Evolutionary conservation across 2,329 filamentous ascomycete species (phyloP), one percentile per base, ranked within the genome.

Genomic region (Beauveria sp.): DNA sequence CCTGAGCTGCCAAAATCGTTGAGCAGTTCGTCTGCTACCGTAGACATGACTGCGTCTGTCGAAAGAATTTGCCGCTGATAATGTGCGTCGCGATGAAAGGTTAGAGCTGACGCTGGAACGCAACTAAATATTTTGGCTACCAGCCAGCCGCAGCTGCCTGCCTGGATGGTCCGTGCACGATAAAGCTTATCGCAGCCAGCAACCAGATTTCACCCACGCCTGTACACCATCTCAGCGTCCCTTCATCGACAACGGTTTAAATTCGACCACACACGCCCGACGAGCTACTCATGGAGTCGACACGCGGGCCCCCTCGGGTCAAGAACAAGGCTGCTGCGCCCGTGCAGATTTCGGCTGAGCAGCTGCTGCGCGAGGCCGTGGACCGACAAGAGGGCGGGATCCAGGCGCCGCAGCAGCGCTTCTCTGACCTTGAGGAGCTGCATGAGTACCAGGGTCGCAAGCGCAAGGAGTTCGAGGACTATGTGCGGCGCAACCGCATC

Each of bases 271-370:
- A 43, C 9, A 43, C 46, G 46, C 20, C 24, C 26, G 5, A 38
- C 51, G 40, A 55, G 40, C 40, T 42, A 84, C 65, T 65, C 66
- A 97, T 98, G 93, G 93, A 98, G 81, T 86, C 88, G 62, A 88
- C 90, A 67, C 88, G 93, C 66, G 95, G 93, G 69, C 93, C 95
- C 62, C 93, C 95, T 14, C 83, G 92, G 84, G 95, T 99, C 81
- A 98, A 98, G 77, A 98, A 99, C 82, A 99, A 99, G 88, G 91
- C 90, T 66, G 84, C 95, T 1, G 93, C 93, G 78, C 91, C 89
- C 46, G 81, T 90, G 62, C 88, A 98, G 78, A 96, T 99, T 73
- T 96, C 90, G 67, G 95, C 95, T 67, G 95, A 99, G 77, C 95
- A 99, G 79, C 88, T 99, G 65, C 87, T 99, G 49, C 90, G 95